phyloP scores from a whole-genome alignment of 805 yeast species.

The Kuraishia cidri region DNA sequence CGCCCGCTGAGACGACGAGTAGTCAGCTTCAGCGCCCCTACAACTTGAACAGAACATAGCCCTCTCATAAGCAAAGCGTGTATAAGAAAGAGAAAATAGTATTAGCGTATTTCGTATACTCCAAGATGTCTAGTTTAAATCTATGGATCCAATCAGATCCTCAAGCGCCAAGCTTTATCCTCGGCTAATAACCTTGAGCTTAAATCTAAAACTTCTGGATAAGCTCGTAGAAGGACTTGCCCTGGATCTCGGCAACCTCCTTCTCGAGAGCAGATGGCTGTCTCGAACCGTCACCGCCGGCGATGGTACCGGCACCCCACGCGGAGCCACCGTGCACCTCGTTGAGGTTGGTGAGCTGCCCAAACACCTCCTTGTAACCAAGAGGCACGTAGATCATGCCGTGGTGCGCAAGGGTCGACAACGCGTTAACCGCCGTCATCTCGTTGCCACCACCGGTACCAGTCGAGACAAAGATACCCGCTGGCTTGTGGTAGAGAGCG shows the following conservation, averaged over 20 bases:
- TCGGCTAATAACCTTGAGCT: too few species aligned
- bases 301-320: conserved; percentile 81
- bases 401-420: conserved; percentile 67
- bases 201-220: conserved; percentile 17
- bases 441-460: conserved; percentile 88
- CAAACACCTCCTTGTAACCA: conserved; percentile 55
- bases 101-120: too few species aligned
- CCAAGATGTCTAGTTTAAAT: neutral
- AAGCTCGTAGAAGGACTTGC: conserved; percentile 48
- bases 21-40: too few species aligned
- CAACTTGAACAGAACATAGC: too few species aligned
- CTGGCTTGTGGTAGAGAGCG: conserved; percentile 64
- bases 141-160: conserved; percentile 8
- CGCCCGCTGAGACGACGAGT: too few species aligned
- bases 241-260: conserved; percentile 58
- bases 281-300: conserved; percentile 75
- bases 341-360: conserved; percentile 41
- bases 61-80: too few species aligned
- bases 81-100: too few species aligned
- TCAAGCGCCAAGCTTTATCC: too few species aligned
- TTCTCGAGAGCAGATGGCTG: conserved; percentile 54
- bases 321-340: conserved; percentile 78
- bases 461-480: conserved; percentile 64
- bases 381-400: conserved; percentile 77
- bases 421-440: conserved; percentile 51